A percentile compares a stretch with the other conserved stretches of the same genome.
phyloP scores from a whole-genome alignment of 2,329 filamentous ascomycete species.

The Orbilia brochopaga region DNA sequence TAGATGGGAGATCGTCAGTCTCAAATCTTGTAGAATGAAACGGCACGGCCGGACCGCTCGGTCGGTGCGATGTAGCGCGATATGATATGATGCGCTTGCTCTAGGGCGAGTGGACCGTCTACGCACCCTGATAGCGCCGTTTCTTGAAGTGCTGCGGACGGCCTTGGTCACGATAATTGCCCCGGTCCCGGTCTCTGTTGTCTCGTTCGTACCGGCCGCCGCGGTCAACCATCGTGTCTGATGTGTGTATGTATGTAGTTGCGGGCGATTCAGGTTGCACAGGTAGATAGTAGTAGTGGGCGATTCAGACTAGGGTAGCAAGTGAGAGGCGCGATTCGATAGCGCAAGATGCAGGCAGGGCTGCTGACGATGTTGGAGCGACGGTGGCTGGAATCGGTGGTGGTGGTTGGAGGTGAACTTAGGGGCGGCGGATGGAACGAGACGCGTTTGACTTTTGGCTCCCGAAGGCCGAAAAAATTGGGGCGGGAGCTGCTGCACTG shows the following conservation, averaged over 20 bases:
- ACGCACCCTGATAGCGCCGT: constrained; percentile 48
- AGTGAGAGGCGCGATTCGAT: too few relatives aligned
- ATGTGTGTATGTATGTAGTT: background rate
- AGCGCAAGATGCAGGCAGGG: constrained; percentile 3
- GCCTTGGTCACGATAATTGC: constrained; percentile 41
- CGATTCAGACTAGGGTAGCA: background rate
- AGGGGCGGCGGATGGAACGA: constrained; percentile 12
- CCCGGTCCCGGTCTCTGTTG: constrained; percentile 38
- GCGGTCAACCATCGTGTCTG: constrained; percentile 44
- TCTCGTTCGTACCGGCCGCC: constrained; percentile 49
- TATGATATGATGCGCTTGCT: too few relatives aligned
- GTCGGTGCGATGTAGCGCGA: background rate
- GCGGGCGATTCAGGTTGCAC: background rate
- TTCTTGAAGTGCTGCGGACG: constrained; percentile 49
- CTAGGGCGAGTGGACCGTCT: background rate
- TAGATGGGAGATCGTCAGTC: constrained; percentile 16
- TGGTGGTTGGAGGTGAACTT: constrained; percentile 5
- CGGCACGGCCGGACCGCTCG: constrained; percentile 14
- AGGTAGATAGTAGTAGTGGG: constrained; percentile 1
- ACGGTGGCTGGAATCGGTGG: constrained; percentile 13
- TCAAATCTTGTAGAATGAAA: constrained; percentile 4
- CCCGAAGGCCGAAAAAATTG: constrained; percentile 38
- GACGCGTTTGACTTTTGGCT: constrained; percentile 39
- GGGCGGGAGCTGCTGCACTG: constrained; percentile 49
- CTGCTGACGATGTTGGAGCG: constrained; percentile 15